Evolutionary conservation across 257 asterid species (phyloP).

Genomic region (Cruciata laevipes): DNA sequence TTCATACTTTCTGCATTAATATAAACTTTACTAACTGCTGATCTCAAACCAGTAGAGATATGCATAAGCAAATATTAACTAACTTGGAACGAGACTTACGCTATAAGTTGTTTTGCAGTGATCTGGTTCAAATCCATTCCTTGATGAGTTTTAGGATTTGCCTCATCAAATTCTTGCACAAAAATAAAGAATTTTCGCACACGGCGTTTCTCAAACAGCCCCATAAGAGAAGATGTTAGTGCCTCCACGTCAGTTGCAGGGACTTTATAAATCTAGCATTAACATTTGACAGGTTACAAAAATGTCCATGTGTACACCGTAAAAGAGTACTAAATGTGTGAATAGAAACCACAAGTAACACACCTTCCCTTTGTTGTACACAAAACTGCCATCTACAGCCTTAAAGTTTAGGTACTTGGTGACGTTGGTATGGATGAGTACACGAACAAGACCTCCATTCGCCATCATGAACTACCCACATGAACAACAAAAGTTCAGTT

Average conservation of each 20-base stretch:
- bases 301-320: neutral
- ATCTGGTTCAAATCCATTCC: constrained; percentile 72
- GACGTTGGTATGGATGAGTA: constrained; percentile 83
- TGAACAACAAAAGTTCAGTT: constrained; percentile 8
- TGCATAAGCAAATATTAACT: neutral
- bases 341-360: constrained; percentile 12
- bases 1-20: constrained; percentile 71
- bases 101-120: constrained; percentile 67
- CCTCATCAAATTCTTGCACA: constrained; percentile 89
- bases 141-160: constrained; percentile 69
- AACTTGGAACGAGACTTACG: constrained; percentile 36
- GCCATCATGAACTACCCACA: constrained; percentile 87
- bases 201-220: constrained; percentile 91
- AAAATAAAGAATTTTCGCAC: constrained; percentile 86
- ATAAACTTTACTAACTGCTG: neutral
- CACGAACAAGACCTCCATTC: constrained; percentile 89
- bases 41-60: no score
- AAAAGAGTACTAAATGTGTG: neutral
- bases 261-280: constrained; percentile 74
- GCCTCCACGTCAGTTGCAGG: constrained; percentile 99
- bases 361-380: constrained; percentile 95
- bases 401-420: constrained; percentile 96
- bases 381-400: constrained; percentile 98
- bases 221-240: constrained; percentile 86
- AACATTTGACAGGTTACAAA: neutral